Evolutionary conservation across 495 filamentous ascomycete genomes (phyloP).

Genomic region (Penicillium coffeae): DNA sequence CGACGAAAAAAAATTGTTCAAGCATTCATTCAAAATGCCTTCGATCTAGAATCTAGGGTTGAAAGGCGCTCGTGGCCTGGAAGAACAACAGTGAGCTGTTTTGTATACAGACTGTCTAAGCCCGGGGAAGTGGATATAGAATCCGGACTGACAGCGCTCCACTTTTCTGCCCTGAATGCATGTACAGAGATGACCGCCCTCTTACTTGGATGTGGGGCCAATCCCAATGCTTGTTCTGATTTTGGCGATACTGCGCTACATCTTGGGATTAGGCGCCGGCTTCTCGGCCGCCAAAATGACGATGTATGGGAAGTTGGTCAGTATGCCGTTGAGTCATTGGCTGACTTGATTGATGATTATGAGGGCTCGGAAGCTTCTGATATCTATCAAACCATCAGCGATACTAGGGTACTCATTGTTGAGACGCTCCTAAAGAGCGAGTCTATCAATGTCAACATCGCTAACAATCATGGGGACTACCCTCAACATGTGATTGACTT

Average conservation of each 20-base stretch:
- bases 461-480: not conserved
- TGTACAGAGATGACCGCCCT: not conserved
- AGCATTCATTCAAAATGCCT: not conserved
- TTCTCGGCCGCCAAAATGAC: not conserved
- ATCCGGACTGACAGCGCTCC: not conserved
- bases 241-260: not conserved
- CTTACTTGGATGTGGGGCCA: not conserved
- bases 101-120: not conserved
- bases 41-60: not conserved
- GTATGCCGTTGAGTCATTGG: not conserved
- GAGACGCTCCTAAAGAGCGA: not conserved
- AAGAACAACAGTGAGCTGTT: not conserved
- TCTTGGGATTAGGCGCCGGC: not conserved
- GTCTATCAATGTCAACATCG: not conserved
- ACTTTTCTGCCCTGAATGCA: conserved; percentile 1
- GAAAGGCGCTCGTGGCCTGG: not conserved
- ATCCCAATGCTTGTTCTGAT: not conserved
- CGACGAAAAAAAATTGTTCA: not conserved
- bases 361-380: conserved; percentile 1
- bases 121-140: not conserved
- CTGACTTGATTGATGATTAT: not conserved
- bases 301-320: not conserved
- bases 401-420: not conserved
- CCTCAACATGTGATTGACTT: conserved; percentile 1
- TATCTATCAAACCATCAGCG: not conserved